phyloP scores from a whole-genome alignment of 192 early-diverging fungal genomes.

The Funneliformis mosseae region DNA sequence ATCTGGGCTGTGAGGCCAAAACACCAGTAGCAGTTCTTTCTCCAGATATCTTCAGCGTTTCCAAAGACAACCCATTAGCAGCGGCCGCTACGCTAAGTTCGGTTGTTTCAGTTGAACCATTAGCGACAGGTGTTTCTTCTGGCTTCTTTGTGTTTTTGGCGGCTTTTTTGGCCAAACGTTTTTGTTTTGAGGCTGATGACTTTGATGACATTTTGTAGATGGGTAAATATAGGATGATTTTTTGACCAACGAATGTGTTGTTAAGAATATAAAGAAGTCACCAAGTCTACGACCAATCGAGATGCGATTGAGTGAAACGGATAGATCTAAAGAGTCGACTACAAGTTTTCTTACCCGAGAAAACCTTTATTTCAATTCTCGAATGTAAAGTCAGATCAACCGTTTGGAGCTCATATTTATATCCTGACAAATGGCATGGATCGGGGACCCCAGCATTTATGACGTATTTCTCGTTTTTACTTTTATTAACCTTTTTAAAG shows the following conservation, averaged over 20 bases:
- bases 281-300: not conserved
- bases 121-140: conserved; percentile 41
- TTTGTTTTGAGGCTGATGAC: conserved; percentile 75
- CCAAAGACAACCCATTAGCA: conserved; percentile 52
- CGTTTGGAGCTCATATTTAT: too few species aligned
- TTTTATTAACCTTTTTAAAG: too few species aligned
- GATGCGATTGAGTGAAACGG: not conserved
- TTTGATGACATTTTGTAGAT: not conserved
- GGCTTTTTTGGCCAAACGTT: conserved; percentile 76
- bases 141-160: conserved; percentile 50
- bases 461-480: too few species aligned
- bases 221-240: not conserved
- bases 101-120: conserved; percentile 39
- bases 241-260: not conserved
- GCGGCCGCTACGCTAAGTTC: conserved; percentile 18
- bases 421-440: too few species aligned
- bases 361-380: not conserved
- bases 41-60: conserved; percentile 64
- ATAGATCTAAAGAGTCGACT: not conserved
- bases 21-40: conserved; percentile 93
- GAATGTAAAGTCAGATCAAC: not conserved
- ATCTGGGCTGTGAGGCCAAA: conserved; percentile 82
- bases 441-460: too few species aligned
- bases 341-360: not conserved
- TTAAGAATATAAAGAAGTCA: not conserved